Evolutionary conservation across 140 eudicot species (phyloP), one percentile per base, ranked within the genome.

Genomic region (Flaveria floridana): DNA sequence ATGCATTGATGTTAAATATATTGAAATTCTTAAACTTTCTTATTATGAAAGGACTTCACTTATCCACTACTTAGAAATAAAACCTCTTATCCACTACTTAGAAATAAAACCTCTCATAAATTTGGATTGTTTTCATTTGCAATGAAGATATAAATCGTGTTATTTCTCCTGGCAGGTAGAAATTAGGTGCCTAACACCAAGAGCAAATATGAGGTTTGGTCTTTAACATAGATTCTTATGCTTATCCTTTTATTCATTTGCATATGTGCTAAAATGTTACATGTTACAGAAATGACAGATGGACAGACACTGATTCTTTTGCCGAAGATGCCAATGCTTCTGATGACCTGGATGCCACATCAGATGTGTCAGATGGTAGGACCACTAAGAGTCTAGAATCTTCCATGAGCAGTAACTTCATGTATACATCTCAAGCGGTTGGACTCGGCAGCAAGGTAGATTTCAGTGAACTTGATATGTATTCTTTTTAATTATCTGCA

Each of bases 101-200:
- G 56, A 63, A 65, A 30, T 65, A 51, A 48, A 30, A 18, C 65
- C 65, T 56, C 53, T 67, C 61, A 10, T 68, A 28, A 28, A 37
- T 30, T 58, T n/a, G 21, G 34, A 39, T 41, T 37, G 2, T 21
- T 42, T 55, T 55, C 62, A 75, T 70, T 39, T 70, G 61, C 55
- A 34, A 37, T 50, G 71, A 78, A 18, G 21, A 53, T 46, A 11
- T 56, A 57, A 71, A 9, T 70, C 73, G 25, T 76, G 50, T 47
- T 76, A 30, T 80, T 71, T 82, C 59, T 61, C 47, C 47, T 78
- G 83, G 68, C 80, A 88, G 95, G 81, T 84, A 79, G 86, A 88
- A 65, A 81, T 88, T 75, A 83, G 71, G 80, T 88, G 95, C 78
- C 79, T 81, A 72, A 82, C 91, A 74, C 87, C 95, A 37, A 70